phyloP scores from a whole-genome alignment of 257 asterid genomes.

The Capsicum chinense region DNA sequence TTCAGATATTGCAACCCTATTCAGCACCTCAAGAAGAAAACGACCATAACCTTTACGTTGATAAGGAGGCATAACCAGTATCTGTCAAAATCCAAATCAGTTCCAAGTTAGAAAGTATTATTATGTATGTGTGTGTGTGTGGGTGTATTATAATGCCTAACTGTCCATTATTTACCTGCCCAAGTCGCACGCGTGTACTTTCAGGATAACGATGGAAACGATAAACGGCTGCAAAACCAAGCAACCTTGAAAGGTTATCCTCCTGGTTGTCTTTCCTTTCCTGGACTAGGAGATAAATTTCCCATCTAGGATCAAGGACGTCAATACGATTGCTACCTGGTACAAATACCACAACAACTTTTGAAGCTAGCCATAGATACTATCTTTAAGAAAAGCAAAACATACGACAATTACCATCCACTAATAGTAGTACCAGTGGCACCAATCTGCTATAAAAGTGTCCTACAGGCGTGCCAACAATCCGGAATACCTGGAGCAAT shows the following conservation, averaged over 20 bases:
- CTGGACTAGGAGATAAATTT: constrained; percentile 68
- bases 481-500: constrained; percentile 48
- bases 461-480: constrained; percentile 66
- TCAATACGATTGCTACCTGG: constrained; percentile 99
- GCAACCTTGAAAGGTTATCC: constrained; percentile 45
- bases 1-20: constrained; percentile 64
- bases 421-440: constrained; percentile 73
- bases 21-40: constrained; percentile 66
- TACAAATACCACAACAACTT: constrained; percentile 29
- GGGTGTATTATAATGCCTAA: neutral
- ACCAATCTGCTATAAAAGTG: constrained; percentile 64
- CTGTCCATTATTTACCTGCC: constrained; percentile 62
- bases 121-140: neutral
- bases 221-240: constrained; percentile 92
- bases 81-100: constrained; percentile 54
- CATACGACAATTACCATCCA: constrained; percentile 53
- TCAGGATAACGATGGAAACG: constrained; percentile 78
- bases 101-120: neutral
- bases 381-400: constrained; percentile 11
- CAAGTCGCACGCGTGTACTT: constrained; percentile 77
- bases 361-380: neutral
- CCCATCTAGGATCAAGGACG: constrained; percentile 88
- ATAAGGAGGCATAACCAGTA: constrained; percentile 76
- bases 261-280: constrained; percentile 40
- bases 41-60: constrained; percentile 87